Conservation (phyloP, 2,329 filamentous ascomycete genomes). For the Alternaria sp. region DNA sequence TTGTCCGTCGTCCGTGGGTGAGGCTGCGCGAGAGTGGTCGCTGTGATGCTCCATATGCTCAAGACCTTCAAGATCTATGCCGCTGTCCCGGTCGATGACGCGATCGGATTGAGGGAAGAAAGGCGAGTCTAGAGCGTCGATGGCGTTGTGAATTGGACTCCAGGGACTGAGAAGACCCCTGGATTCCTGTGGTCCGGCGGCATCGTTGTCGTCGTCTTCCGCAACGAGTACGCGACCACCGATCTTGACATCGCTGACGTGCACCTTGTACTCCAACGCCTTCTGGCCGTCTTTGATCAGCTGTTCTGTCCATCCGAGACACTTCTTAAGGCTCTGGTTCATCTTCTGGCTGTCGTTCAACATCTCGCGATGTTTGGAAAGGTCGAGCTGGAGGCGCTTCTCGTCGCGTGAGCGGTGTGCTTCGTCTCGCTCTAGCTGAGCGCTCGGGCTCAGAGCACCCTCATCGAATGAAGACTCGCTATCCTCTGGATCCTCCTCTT, state of each 20-base stretch:
- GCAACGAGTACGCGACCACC: constrained; percentile 78
- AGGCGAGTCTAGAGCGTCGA: constrained; percentile 26
- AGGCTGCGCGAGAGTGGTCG: constrained; percentile 2
- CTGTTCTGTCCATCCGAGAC: constrained; percentile 86
- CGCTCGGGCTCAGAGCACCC: constrained; percentile 49
- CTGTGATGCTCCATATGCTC: constrained; percentile 25
- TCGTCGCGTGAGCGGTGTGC: constrained; percentile 76
- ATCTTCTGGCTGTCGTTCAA: constrained; percentile 91
- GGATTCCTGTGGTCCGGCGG: constrained; percentile 22
- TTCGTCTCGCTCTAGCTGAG: constrained; percentile 52
- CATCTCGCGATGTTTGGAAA: constrained; percentile 86
- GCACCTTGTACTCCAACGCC: constrained; percentile 82
- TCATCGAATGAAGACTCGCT: constrained; percentile 62
- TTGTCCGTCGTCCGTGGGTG: neutral
- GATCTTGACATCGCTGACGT: constrained; percentile 78
- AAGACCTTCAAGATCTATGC: constrained; percentile 43
- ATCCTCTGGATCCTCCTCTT: constrained; percentile 55
- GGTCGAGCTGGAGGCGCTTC: constrained; percentile 80
- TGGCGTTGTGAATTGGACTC: constrained; percentile 39
- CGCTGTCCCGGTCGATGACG: constrained; percentile 48
- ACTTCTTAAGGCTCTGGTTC: constrained; percentile 91
- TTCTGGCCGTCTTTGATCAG: constrained; percentile 88
- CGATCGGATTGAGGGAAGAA: constrained; percentile 26
- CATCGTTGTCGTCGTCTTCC: constrained; percentile 68
- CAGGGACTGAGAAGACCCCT: constrained; percentile 46